phyloP scores from a whole-genome alignment of 768 basidiomycete genomes.

The Naganishia kalamii region DNA sequence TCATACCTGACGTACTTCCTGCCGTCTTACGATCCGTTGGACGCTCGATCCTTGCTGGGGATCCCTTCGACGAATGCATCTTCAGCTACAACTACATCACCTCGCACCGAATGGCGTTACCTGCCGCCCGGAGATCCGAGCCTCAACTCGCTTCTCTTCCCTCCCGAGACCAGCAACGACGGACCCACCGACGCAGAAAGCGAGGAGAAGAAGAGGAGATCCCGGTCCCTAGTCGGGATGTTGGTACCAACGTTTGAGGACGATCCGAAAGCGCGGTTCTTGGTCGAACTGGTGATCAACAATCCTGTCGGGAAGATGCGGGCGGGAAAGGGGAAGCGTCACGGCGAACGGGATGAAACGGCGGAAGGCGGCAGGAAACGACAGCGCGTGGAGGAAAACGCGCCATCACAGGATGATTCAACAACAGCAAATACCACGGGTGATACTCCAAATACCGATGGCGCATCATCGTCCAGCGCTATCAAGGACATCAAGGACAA shows the following conservation, averaged over 20 bases:
- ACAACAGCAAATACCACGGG: background rate
- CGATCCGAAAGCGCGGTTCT: conserved; percentile 88
- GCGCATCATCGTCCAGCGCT: conserved; percentile 6
- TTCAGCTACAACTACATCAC: background rate
- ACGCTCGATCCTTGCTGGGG: conserved; percentile 36
- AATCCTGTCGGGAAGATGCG: background rate
- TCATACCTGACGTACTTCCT: conserved; percentile 32
- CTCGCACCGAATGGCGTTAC: conserved; percentile 50
- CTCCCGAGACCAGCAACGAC: background rate
- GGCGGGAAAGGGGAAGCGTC: background rate
- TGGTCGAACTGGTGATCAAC: conserved; percentile 69
- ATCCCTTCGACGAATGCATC: background rate
- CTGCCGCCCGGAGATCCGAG: conserved; percentile 31
- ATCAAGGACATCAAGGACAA: conserved; percentile 49
- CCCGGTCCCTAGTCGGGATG: conserved; percentile 55
- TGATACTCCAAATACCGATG: background rate
- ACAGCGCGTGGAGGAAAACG: background rate
- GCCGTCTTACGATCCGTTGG: conserved; percentile 33
- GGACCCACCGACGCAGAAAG: conserved; percentile 44
- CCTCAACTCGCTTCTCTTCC: conserved; percentile 10
- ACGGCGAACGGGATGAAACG: background rate
- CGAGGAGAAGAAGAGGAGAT: conserved; percentile 45
- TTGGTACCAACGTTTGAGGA: conserved; percentile 90
- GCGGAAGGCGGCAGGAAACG: background rate
- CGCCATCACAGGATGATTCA: background rate